Evolutionary conservation across 1,284 basidiomycete species (phyloP).

Genomic region (Sporisorium exsertum): DNA sequence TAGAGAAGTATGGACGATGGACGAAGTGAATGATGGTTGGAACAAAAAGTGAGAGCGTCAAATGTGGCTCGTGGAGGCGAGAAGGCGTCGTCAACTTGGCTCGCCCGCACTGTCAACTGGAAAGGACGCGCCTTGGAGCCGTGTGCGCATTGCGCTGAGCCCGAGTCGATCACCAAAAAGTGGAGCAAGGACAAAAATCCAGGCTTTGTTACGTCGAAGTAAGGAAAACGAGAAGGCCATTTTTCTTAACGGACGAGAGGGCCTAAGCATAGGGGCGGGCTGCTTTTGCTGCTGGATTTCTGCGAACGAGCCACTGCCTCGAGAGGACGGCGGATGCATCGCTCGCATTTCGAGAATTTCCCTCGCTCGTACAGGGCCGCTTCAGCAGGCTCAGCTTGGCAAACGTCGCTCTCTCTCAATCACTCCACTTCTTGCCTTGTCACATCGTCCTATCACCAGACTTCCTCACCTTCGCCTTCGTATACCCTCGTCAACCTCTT

Average conservation of each 20-base stretch:
- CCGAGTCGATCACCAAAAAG: slow-evolving; percentile 41
- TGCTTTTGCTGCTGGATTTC: background rate
- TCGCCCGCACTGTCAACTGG: slow-evolving; percentile 10
- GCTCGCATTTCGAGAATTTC: background rate
- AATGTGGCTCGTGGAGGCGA: slow-evolving; percentile 24
- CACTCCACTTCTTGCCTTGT: slow-evolving; percentile 7
- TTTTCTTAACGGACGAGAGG: slow-evolving; percentile 4
- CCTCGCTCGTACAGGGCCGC: background rate
- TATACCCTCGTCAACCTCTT: slow-evolving; percentile 10
- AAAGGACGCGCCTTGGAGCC: background rate
- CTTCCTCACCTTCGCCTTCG: slow-evolving; percentile 6
- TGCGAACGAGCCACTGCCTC: slow-evolving; percentile 13
- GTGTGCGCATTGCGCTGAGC: slow-evolving; percentile 17
- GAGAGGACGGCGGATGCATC: slow-evolving; percentile 3
- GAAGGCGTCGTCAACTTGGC: slow-evolving; percentile 40
- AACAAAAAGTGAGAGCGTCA: slow-evolving; percentile 7
- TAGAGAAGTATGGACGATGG: background rate
- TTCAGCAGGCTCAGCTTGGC: slow-evolving; percentile 5
- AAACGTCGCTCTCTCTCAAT: background rate
- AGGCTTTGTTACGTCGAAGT: background rate
- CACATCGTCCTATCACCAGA: background rate
- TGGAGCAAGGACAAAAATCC: slow-evolving; percentile 14
- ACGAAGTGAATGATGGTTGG: slow-evolving; percentile 2
- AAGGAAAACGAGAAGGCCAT: too few species aligned
- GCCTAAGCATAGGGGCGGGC: slow-evolving; percentile 1